Evolutionary conservation across 2,329 filamentous ascomycete genomes (phyloP), one percentile per base, ranked within the genome.

Genomic region (Sclerotinia spermophila): DNA sequence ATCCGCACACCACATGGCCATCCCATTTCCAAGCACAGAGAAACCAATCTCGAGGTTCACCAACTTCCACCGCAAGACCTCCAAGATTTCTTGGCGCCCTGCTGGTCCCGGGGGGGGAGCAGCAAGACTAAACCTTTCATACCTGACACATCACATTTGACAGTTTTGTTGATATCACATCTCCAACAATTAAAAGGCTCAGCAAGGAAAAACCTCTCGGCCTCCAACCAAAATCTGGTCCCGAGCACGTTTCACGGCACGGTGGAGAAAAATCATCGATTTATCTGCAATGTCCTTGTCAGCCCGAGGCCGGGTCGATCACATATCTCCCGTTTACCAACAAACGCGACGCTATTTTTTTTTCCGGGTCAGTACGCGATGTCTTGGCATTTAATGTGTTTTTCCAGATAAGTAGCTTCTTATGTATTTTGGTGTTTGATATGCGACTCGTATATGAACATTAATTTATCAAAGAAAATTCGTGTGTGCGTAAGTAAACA

Each of bases 301-400:
- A 62, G 40, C 59, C 35, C 35, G 13, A 40, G 38, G 24, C 38
- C 35, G n/a, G 30, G 58, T 60, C n/a, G 58, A 61, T 61, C 58
- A 60, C 61, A 58, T n/a, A 61, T 55, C 64, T 69, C n/a, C 59
- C 42, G 64, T 35, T 15, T 55, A 48, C 19, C 48, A 59, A 53
- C 48, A 58, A 48, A 30, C 51, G 60, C 61, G 44, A 44, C 61
- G 61, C 48, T 44, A 48, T 38, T 61, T 38, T 59, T 35, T 61
- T 64, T 64, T 70, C 61, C 24, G 33, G 44, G 33, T 51, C 45
- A 35, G 38, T n/a, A n/a, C 35, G 7, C 19, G 8, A 21, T 53
- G 17, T 64, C 61, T 64, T 51, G 61, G 61, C 61, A 65, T 53
- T 65, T 19, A 13, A 48, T 51, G 5, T 61, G 11, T n/a, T 48